Base-by-base conservation (phyloP, 2,329 filamentous ascomycete species). In the Calcarisporium arbuscula region DNA sequence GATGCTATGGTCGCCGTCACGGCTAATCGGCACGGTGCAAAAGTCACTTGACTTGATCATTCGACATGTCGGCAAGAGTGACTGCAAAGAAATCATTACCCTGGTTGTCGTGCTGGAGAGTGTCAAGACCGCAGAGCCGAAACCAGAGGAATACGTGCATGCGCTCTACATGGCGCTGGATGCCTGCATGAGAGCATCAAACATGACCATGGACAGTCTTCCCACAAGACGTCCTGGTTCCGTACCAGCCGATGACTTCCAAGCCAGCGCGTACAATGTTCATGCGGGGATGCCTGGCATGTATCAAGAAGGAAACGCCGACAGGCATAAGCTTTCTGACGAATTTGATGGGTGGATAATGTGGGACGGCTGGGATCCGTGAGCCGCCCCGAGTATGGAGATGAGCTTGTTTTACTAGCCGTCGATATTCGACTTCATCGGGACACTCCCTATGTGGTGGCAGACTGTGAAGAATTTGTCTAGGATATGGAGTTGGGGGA, bases 61-160 rank as follows among this genome's bases (percentile, higher is more conserved):
- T 23, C 56, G 52, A 27, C 59, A 65, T 38, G 65, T 72, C 27
- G 65, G 63, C 27, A 65, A 65, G n/a, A 63, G 63, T 23, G 69
- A 73, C 35, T 51, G 69, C 16, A 67, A 71, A 48, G 70, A 73
- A 34, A 61, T 73, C 9, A 49, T 73, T 7, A 64, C 62, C 26
- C 51, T 74, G n/a, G 55, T 63, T 4, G 56, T 70, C 2, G 68
- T 71, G 19, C 52, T 73, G 31, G 56, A 67, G 39, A 65, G 61
- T 8, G 68, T 68, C 19, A 60, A 60, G 35, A 59, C 46, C 6
- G 46, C 53, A 1, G 65, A 71, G 26, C 54, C 63, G 30, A 62
- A 58, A 28, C 43, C 56, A 6, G 62, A 68, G 12, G 61, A 64
- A 14, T 62, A 68, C 28, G 57, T 59, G 12, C 53, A 52, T 12